phyloP scores from a whole-genome alignment of 2,329 filamentous ascomycete genomes.

The Emmonsia crescens region DNA sequence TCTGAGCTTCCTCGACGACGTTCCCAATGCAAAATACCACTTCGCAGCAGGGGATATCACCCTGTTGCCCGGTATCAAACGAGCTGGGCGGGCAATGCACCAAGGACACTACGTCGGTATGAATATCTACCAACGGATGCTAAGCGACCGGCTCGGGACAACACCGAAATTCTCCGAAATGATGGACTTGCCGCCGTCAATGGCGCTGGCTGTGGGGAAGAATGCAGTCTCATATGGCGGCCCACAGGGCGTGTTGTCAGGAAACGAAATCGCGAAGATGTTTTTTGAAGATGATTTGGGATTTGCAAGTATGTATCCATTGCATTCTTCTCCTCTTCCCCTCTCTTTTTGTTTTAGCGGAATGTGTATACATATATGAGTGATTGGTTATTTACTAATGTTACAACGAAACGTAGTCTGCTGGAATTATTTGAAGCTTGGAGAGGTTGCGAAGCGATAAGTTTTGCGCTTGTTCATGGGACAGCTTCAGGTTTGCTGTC shows the following conservation, averaged over 20 bases:
- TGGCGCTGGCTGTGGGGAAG: conserved; percentile 58
- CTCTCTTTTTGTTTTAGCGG: not conserved
- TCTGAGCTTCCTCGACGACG: conserved; percentile 41
- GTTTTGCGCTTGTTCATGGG: not conserved
- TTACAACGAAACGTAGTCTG: conserved; percentile 23
- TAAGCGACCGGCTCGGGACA: conserved; percentile 18
- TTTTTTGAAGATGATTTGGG: conserved; percentile 59
- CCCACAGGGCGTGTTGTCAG: conserved; percentile 44
- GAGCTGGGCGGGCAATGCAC: conserved; percentile 60
- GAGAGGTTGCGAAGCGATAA: conserved; percentile 2
- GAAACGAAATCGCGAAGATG: conserved; percentile 49
- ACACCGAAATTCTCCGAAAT: conserved; percentile 39
- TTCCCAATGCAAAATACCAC: conserved; percentile 49
- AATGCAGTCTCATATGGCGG: conserved; percentile 52
- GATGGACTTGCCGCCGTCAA: conserved; percentile 48
- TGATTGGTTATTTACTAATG: not conserved
- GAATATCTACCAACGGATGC: conserved; percentile 54
- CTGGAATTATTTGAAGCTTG: conserved; percentile 12
- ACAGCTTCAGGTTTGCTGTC: not conserved
- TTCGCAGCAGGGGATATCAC: conserved; percentile 59
- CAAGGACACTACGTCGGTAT: conserved; percentile 53
- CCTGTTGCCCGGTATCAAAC: conserved; percentile 63
- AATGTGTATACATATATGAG: not conserved
- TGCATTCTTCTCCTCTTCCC: not conserved
- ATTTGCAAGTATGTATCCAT: conserved; percentile 31